Conservation (phyloP, 495 filamentous ascomycete genomes). For the Aspergillus saccharolyticus region DNA sequence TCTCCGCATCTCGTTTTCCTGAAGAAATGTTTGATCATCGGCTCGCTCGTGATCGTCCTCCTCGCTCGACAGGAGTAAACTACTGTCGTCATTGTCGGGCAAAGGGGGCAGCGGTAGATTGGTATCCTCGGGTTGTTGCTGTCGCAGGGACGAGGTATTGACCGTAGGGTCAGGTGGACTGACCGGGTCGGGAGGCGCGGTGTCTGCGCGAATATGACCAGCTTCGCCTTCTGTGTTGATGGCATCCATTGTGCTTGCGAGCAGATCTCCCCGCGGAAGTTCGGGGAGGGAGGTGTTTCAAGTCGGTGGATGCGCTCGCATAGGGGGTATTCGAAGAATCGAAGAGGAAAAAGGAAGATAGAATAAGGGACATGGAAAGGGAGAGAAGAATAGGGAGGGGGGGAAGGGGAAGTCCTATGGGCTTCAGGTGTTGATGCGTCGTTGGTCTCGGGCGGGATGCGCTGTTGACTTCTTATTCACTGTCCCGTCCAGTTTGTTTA, state of each 20-base stretch:
- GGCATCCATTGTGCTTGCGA: slow-evolving; percentile 24
- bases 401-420: no score
- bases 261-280: slow-evolving; percentile 21
- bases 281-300: no score
- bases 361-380: no score
- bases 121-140: slow-evolving; percentile 21
- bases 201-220: slow-evolving; percentile 18
- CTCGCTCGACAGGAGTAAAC: slow-evolving; percentile 33
- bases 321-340: no score
- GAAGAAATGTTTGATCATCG: slow-evolving; percentile 48
- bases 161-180: slow-evolving; percentile 2
- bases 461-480: no score
- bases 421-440: no score
- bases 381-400: no score
- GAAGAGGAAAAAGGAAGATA: no score
- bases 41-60: slow-evolving; percentile 36
- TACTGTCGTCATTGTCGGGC: slow-evolving; percentile 37
- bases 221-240: slow-evolving; percentile 13
- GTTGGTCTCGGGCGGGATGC: no score
- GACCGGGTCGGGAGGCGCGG: slow-evolving; percentile 10
- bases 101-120: slow-evolving; percentile 31
- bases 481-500: no score
- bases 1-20: slow-evolving; percentile 62
- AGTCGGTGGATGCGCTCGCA: no score
- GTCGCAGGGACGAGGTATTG: slow-evolving; percentile 7